Base-by-base conservation (phyloP, 148 eudicot genomes). In the Silene uniflora region DNA sequence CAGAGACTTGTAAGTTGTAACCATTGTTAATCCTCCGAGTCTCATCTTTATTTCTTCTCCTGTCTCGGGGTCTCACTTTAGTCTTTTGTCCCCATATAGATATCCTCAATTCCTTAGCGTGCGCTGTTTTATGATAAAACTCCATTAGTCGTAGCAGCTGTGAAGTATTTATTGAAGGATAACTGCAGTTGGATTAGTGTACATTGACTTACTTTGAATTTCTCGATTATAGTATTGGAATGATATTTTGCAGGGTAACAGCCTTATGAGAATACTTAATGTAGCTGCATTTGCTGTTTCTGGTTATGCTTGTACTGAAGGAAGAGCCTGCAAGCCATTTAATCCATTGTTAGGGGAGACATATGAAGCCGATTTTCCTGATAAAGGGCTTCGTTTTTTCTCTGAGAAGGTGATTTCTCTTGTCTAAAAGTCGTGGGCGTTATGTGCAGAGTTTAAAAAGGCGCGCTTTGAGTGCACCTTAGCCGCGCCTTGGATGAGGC, bases 211-310 rank as follows among this genome's bases (percentile, higher is more conserved):
- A 25, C 23, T 25, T 67, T 23, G 1, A 32, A 63, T 22, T 52
- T 24, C 23, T 35, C 65, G 39, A 22, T 68, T 52, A 23, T 19
- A 42, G 32, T 69, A 19, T 6, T 62, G 16, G 19, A 39, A 18
- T 80, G 60, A 75, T n/a, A 44, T 60, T 73, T 63, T 66, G 61
- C 79, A 91, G 96, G 96, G 90, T 27, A 87, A 88, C 80, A 84
- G 87, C 82, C 92, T 90, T 77, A 90, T 88, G 90, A 84, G 96
- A 87, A 86, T 87, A 71, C 85, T 90, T 60, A 88, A 88, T 86
- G 95, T 90, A 77, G 95, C 95, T 76, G 95, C 95, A 62, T 90
- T 90, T 86, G 91, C 92, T 69, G 89, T 88, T 62, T 90, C 92
- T 70, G 91, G 95, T 62, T 88, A 90, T 87, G 92, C 91, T 73